Percentiles rank a stretch among this genome's conserved stretches.
These are phyloP conservation scores for Dactylellina parvicollis DNA, from an alignment of 2,329 filamentous ascomycete genomes.

Conservation along the genomic window DNA sequence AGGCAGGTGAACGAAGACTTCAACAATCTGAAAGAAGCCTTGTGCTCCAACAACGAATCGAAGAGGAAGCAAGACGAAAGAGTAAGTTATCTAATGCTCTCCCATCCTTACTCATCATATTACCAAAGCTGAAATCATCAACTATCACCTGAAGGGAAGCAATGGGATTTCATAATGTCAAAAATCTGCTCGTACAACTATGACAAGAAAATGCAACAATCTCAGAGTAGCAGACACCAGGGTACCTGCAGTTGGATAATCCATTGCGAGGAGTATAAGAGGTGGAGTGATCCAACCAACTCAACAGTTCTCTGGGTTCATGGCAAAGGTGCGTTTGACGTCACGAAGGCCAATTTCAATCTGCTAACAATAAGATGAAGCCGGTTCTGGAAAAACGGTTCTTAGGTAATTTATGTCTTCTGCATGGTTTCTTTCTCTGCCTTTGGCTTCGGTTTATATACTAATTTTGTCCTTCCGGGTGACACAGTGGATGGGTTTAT, in stretches of 20 bases:
- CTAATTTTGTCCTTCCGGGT: neutral
- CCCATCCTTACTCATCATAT: neutral
- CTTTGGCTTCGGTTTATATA: neutral
- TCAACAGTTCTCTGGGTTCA: constrained; percentile 27
- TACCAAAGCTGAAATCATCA: neutral
- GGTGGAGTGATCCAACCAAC: constrained; percentile 1
- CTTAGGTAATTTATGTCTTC: too few species aligned
- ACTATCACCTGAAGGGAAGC: constrained; percentile 5
- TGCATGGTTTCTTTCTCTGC: neutral
- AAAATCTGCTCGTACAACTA: constrained; percentile 31
- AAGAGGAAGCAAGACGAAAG: constrained; percentile 23
- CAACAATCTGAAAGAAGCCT: constrained; percentile 15
- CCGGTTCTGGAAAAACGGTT: constrained; percentile 54
- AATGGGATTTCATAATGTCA: constrained; percentile 23
- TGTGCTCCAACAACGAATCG: neutral
- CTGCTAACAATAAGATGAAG: constrained; percentile 18
- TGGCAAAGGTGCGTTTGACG: constrained; percentile 31
- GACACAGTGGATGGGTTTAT: constrained; percentile 26
- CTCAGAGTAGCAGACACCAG: neutral
- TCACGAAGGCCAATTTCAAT: neutral
- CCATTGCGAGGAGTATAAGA: neutral
- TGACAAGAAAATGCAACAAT: constrained; percentile 24
- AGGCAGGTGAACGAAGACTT: constrained; percentile 16
- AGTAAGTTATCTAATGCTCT: constrained; percentile 12
- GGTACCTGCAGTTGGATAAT: constrained; percentile 32